A percentile compares a stretch with the other conserved stretches of the same genome.
phyloP scores from a whole-genome alignment of 1,284 basidiomycete genomes.

The Cutaneotrichosporon mucoides region DNA sequence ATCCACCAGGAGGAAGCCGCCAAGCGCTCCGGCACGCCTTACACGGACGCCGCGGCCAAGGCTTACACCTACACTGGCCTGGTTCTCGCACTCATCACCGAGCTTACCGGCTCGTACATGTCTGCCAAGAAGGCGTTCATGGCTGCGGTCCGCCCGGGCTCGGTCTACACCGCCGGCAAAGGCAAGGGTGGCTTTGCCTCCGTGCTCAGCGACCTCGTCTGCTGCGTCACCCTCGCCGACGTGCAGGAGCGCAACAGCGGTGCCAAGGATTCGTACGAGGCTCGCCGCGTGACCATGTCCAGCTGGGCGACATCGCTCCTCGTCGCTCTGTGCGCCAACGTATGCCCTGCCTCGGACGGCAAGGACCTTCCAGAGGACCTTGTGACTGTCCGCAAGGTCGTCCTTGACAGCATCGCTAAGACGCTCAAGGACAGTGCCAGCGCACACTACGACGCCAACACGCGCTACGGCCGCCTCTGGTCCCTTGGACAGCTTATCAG shows the following conservation, averaged over 20 bases:
- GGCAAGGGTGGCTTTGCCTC: slow-evolving; percentile 37
- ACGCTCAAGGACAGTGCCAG: slow-evolving; percentile 74
- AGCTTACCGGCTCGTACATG: slow-evolving; percentile 89
- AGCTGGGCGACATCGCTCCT: slow-evolving; percentile 86
- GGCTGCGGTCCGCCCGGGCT: slow-evolving; percentile 63
- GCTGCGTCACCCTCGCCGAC: slow-evolving; percentile 61
- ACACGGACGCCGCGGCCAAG: slow-evolving; percentile 8
- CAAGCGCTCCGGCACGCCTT: slow-evolving; percentile 7
- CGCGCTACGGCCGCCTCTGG: slow-evolving; percentile 81
- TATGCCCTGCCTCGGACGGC: slow-evolving; percentile 56
- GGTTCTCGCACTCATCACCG: slow-evolving; percentile 86
- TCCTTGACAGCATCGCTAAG: slow-evolving; percentile 81
- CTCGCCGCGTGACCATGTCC: slow-evolving; percentile 55
- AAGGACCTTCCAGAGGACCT: slow-evolving; percentile 77
- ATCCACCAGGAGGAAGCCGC: slow-evolving; percentile 16
- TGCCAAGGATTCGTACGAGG: slow-evolving; percentile 3
- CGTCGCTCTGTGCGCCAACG: slow-evolving; percentile 86
- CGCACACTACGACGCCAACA: slow-evolving; percentile 62
- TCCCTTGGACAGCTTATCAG: slow-evolving; percentile 84
- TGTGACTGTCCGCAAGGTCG: slow-evolving; percentile 78
- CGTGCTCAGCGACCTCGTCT: slow-evolving; percentile 71
- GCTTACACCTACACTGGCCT: slow-evolving; percentile 64
- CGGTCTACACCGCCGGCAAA: slow-evolving; percentile 52
- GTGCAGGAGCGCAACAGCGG: slow-evolving; percentile 15
- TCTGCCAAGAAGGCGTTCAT: slow-evolving; percentile 84